Conservation (phyloP, 2,329 filamentous ascomycete species). For the Trichoderma atroviride region DNA sequence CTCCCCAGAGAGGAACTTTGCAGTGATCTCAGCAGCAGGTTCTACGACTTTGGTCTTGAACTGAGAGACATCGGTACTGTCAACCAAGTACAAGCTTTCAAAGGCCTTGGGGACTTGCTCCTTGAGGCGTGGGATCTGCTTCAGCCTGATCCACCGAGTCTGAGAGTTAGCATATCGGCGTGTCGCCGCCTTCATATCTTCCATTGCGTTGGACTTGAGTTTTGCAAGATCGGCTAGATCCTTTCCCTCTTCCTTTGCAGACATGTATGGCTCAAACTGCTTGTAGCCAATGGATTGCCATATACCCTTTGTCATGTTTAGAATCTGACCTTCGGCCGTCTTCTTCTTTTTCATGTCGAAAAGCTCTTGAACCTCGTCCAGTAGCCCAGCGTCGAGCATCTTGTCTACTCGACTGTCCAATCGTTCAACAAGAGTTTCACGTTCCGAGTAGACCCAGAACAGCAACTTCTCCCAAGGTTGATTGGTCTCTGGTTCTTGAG, state of each 20-base stretch:
- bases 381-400: conserved; percentile 68
- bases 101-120: conserved; percentile 55
- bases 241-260: conserved; percentile 43
- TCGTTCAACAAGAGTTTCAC: conserved; percentile 66
- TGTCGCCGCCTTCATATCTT: conserved; percentile 79
- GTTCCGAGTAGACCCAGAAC: conserved; percentile 84
- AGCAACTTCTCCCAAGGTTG: conserved; percentile 62
- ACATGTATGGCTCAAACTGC: conserved; percentile 76
- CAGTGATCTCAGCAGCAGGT: conserved; percentile 64
- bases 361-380: conserved; percentile 53
- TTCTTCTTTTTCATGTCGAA: conserved; percentile 45
- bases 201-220: conserved; percentile 63
- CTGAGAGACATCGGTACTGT: conserved; percentile 68
- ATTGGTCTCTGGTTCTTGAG: conserved; percentile 31
- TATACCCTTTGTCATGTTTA: conserved; percentile 81
- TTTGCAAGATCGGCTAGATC: conserved; percentile 50
- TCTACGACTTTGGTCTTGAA: conserved; percentile 68
- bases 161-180: conserved; percentile 87
- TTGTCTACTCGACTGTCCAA: conserved; percentile 78
- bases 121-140: conserved; percentile 70
- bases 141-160: conserved; percentile 82
- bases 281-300: conserved; percentile 98
- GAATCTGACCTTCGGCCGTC: conserved; percentile 48
- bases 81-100: conserved; percentile 72
- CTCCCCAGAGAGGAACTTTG: conserved; percentile 62